A percentile compares a stretch with the other conserved stretches of the same genome.
Evolutionary conservation across 2,329 filamentous ascomycete species (phyloP).

Genomic region (Alternaria sp.): DNA sequence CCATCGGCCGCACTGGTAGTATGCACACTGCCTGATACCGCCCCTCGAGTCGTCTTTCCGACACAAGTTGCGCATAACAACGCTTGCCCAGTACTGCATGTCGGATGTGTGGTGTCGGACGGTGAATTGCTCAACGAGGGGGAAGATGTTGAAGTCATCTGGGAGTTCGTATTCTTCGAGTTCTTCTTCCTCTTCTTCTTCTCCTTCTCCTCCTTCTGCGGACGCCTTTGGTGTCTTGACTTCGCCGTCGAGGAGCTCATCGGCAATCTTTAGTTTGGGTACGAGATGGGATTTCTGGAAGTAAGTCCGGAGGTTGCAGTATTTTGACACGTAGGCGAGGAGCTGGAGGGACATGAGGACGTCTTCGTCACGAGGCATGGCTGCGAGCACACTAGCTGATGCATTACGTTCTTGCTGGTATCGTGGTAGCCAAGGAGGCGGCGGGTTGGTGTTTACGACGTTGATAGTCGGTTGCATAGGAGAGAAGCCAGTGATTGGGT

Average conservation of each 20-base stretch:
- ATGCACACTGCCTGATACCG: conserved; percentile 95
- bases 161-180: conserved; percentile 89
- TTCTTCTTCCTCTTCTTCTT: conserved; percentile 74
- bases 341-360: conserved; percentile 98
- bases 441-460: conserved; percentile 76
- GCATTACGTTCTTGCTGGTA: conserved; percentile 79
- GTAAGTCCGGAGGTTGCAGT: conserved; percentile 93
- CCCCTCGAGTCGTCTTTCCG: conserved; percentile 95
- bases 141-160: conserved; percentile 98
- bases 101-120: conserved; percentile 93
- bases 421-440: conserved; percentile 79
- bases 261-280: conserved; percentile 87
- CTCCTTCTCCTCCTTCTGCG: conserved; percentile 62
- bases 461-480: conserved; percentile 73
- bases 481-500: conserved; percentile 73
- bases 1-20: conserved; percentile 98
- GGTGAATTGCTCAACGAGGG: conserved; percentile 97
- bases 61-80: conserved; percentile 98
- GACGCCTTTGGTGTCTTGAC: conserved; percentile 43
- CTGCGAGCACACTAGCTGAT: conserved; percentile 77
- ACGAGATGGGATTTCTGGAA: conserved; percentile 96
- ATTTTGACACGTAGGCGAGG: conserved; percentile 97
- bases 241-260: conserved; percentile 83
- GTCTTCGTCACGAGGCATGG: conserved; percentile 96
- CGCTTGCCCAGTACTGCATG: conserved; percentile 99